Conservation (phyloP, 495 filamentous ascomycete genomes). For the Trypethelium eluteriae region DNA sequence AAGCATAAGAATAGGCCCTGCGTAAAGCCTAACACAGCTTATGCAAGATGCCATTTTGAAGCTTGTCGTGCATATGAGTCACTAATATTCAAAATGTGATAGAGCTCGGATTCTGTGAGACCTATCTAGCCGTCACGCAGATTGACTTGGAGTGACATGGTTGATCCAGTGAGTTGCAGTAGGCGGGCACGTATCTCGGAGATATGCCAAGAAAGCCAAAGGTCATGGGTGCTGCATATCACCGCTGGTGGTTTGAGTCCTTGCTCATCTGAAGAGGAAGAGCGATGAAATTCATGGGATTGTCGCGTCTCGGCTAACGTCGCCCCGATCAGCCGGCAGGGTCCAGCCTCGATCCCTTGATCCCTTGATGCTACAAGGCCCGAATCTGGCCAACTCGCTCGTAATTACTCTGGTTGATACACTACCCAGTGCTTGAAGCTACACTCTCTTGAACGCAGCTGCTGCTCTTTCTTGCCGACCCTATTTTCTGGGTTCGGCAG, state of each 20-base stretch:
- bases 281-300: too few species aligned
- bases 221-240: not conserved
- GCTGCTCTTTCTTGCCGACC: not conserved
- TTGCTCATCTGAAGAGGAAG: not conserved
- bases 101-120: too few species aligned
- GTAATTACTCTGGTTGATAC: too few species aligned
- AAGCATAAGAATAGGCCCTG: too few species aligned
- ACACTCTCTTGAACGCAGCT: not conserved
- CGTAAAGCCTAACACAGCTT: too few species aligned
- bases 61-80: too few species aligned
- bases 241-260: not conserved
- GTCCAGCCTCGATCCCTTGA: constrained; percentile 5
- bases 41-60: too few species aligned
- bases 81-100: too few species aligned
- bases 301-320: not conserved
- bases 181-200: not conserved
- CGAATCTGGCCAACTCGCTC: not conserved
- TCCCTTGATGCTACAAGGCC: not conserved
- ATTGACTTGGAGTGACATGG: not conserved
- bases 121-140: not conserved
- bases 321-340: not conserved
- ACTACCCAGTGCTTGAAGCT: not conserved
- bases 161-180: not conserved
- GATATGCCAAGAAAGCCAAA: not conserved
- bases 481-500: not conserved